A percentile compares a stretch with the other conserved stretches of the same genome.
These are phyloP conservation scores for Emydomyces testavorans DNA, from an alignment of 2,329 filamentous ascomycete genomes.

Conservation along the genomic window DNA sequence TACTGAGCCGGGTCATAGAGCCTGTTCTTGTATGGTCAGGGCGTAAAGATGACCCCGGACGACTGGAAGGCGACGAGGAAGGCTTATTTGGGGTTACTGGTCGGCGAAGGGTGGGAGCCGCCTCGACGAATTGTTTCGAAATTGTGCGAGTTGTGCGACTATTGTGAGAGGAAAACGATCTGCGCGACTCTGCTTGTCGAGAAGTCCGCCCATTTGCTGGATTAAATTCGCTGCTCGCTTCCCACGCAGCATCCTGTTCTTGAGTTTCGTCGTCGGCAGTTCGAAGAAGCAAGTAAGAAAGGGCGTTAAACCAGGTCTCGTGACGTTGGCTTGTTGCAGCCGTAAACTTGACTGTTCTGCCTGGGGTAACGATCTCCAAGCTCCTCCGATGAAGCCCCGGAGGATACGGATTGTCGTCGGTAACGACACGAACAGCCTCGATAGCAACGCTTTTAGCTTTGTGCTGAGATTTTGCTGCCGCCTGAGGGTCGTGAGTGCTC, in stretches of 20 bases:
- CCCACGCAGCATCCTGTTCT: constrained; percentile 38
- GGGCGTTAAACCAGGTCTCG: constrained; percentile 96
- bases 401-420: constrained; percentile 88
- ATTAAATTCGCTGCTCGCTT: constrained; percentile 70
- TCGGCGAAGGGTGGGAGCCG: constrained; percentile 30
- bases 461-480: constrained; percentile 64
- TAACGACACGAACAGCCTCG: constrained; percentile 80
- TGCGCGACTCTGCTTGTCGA: constrained; percentile 42
- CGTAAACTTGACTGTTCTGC: constrained; percentile 83
- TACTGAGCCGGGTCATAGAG: constrained; percentile 39
- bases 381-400: constrained; percentile 92
- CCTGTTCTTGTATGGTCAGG: constrained; percentile 30
- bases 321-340: constrained; percentile 87
- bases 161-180: constrained; percentile 68
- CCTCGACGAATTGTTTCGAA: constrained; percentile 42
- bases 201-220: constrained; percentile 48
- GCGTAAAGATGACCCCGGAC: constrained; percentile 26
- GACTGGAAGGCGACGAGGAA: constrained; percentile 28
- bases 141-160: constrained; percentile 59
- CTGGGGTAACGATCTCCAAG: constrained; percentile 77
- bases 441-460: constrained; percentile 83
- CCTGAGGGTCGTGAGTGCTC: constrained; percentile 80
- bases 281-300: constrained; percentile 81
- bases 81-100: constrained; percentile 28
- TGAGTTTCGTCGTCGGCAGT: constrained; percentile 50